Evolutionary conservation across 108 stramenopile genomes (phyloP), one percentile per base, ranked within the genome.

Genomic region (Cylindrotheca closterium): DNA sequence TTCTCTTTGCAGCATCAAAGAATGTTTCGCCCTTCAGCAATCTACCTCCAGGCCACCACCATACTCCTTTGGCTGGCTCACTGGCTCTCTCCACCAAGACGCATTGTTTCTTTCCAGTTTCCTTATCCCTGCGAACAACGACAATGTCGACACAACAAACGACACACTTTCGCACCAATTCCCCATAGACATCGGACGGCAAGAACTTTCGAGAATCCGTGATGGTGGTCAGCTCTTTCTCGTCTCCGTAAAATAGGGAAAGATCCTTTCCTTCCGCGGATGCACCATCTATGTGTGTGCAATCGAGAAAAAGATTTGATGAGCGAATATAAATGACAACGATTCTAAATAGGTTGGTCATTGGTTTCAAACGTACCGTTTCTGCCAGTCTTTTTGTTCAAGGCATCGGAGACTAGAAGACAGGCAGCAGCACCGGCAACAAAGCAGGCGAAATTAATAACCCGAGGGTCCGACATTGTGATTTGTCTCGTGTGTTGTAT

Each of bases 31-130:
- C 87, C 63, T 84, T 84, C 60, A 85, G 73, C 51, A 88, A 58
- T 7, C 87, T 60, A 12, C 87, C 87, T 27, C 87, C 87, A n/a
- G 87, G 87, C 49, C 73, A 71, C 87, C 87, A 88, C 83, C 83
- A 88, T 2, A 82, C 61, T n/a, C 81, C 87, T 51, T 82, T 82
- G 61, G 63, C 77, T 7, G 87, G 87, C 42, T 88, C 83, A n/a
- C 76, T 63, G 12, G 73, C 61, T 26, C 87, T 72, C 47, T 83
- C 70, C 30, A 88, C 87, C 57, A 85, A 60, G 7, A 88, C 49
- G 46, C 71, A 79, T 55, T 85, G 75, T 55, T 75, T 82, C 33
- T 63, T 60, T 0, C 48, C 57, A 10, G 15, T 7, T 0, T 47
- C 37, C 1, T 47, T 26, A 32, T 70, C 73, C 33, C 24, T 55